Conservation (phyloP, 371 early-diverging fungal species). For the Dichotomocladium elegans region DNA sequence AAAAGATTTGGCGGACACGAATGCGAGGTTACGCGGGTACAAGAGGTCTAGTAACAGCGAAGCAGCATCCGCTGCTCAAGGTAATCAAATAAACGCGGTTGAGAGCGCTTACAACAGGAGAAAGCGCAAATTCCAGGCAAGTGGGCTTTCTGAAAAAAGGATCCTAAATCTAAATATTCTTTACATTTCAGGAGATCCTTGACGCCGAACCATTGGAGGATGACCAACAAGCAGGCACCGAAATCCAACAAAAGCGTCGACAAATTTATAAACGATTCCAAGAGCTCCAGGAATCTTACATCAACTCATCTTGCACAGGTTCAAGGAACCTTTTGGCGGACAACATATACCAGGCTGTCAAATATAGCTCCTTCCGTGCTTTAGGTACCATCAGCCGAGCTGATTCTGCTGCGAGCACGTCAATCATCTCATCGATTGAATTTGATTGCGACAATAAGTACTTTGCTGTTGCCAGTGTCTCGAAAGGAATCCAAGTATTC, state of each 20-base stretch:
- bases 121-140: not conserved
- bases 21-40: not conserved
- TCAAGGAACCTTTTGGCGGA: not conserved
- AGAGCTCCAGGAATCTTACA: conserved; percentile 71
- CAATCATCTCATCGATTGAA: conserved; percentile 89
- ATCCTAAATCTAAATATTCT: not conserved
- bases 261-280: conserved; percentile 63
- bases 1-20: conserved; percentile 18
- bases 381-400: conserved; percentile 77
- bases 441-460: conserved; percentile 89
- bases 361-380: conserved; percentile 58
- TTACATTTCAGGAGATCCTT: not conserved
- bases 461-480: conserved; percentile 93
- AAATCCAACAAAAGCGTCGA: conserved; percentile 29
- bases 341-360: conserved; percentile 60
- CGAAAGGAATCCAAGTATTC: conserved; percentile 86
- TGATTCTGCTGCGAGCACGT: conserved; percentile 57
- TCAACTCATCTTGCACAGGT: conserved; percentile 13
- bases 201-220: not conserved
- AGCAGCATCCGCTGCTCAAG: not conserved
- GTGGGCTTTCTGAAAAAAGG: not conserved
- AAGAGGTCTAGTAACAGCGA: not conserved
- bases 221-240: conserved; percentile 1
- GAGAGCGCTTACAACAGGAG: not conserved
- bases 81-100: not conserved